A percentile compares a stretch with the other conserved stretches of the same genome.
Evolutionary conservation across 257 asterid species (phyloP).

Genomic region (Henckelia pumila): DNA sequence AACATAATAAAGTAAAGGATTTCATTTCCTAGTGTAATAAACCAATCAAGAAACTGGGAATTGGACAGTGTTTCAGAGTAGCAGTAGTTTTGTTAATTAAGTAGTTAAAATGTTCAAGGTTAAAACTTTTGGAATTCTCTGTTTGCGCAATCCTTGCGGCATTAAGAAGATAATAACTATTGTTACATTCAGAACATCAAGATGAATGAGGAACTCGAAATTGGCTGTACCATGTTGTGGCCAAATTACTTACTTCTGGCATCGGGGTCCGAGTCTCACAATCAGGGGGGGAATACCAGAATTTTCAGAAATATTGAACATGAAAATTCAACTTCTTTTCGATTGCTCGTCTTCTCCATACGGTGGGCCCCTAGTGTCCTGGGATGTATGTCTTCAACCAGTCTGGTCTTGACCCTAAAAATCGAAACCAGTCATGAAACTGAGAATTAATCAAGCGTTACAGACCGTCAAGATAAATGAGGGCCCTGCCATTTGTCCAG

Average conservation of each 20-base stretch:
- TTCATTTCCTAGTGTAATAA: not conserved
- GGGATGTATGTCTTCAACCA: not conserved
- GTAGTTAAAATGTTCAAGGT: not conserved
- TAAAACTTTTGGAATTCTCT: too few species aligned
- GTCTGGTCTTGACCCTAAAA: not conserved
- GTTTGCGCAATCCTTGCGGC: not conserved
- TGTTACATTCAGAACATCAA: not conserved
- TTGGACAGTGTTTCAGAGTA: not conserved
- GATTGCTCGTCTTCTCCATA: not conserved
- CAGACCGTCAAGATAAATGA: not conserved
- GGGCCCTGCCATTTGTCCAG: not conserved
- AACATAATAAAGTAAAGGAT: not conserved
- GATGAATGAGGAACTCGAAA: not conserved
- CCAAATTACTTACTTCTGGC: not conserved
- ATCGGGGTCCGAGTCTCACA: not conserved
- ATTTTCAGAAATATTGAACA: not conserved
- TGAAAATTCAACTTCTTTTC: not conserved
- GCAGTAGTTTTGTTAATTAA: not conserved
- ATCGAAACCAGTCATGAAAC: not conserved
- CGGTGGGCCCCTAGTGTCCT: not conserved
- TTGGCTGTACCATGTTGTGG: not conserved
- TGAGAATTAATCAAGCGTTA: not conserved
- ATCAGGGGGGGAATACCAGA: not conserved
- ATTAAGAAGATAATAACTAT: not conserved
- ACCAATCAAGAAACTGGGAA: not conserved